Evolutionary conservation across 768 basidiomycete species (phyloP).

Genomic region (button mushroom (Agaricus bisporus)): DNA sequence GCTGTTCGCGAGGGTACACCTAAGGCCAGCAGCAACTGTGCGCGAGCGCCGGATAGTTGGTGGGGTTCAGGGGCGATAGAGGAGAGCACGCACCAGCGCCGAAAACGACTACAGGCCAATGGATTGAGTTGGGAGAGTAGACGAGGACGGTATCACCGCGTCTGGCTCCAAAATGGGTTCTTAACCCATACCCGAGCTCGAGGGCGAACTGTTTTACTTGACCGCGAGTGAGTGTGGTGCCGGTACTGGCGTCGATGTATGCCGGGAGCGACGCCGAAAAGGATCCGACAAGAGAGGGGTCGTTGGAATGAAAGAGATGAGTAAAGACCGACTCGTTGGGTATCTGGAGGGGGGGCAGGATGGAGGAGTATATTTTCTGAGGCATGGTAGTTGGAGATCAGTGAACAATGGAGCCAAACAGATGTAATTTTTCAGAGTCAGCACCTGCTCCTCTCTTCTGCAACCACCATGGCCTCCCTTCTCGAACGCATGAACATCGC

Average conservation of each 20-base stretch:
- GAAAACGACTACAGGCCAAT: slow-evolving; percentile 41
- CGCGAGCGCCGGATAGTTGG: background rate
- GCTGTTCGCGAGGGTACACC: slow-evolving; percentile 69
- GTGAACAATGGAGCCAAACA: slow-evolving; percentile 10
- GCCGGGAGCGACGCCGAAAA: slow-evolving; percentile 42
- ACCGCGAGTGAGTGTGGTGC: slow-evolving; percentile 47
- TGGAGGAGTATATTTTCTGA: slow-evolving; percentile 43
- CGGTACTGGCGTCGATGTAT: slow-evolving; percentile 62
- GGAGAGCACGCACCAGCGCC: slow-evolving; percentile 31
- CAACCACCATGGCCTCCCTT: slow-evolving; percentile 38
- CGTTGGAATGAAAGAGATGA: slow-evolving; percentile 32
- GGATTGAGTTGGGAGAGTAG: slow-evolving; percentile 63
- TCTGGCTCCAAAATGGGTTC: slow-evolving; percentile 24
- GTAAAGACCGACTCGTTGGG: slow-evolving; percentile 41
- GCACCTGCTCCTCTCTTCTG: too few relatives aligned
- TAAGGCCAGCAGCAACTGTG: slow-evolving; percentile 57
- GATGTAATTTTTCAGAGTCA: slow-evolving; percentile 7
- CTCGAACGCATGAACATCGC: slow-evolving; percentile 53
- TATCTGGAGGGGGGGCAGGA: slow-evolving; percentile 30
- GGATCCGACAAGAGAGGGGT: slow-evolving; percentile 13
- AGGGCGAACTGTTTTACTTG: slow-evolving; percentile 49
- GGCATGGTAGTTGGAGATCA: slow-evolving; percentile 20
- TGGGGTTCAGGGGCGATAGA: background rate
- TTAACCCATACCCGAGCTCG: slow-evolving; percentile 53
- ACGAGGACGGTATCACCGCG: slow-evolving; percentile 58